Base-by-base conservation (phyloP, 805 yeast genomes). In the Schizosaccharomyces lindneri region DNA sequence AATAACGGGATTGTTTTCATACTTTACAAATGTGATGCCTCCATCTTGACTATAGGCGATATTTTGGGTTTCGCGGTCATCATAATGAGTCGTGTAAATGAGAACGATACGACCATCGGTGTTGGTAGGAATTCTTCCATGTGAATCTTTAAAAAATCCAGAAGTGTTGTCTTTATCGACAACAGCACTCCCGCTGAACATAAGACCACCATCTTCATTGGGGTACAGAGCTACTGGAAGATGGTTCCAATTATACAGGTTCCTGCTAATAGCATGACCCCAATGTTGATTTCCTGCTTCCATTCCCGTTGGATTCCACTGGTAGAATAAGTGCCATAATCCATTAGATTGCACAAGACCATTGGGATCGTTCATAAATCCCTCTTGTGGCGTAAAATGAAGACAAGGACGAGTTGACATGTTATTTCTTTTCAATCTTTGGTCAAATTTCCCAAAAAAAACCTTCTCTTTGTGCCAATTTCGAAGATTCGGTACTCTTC, bases 341-440 rank as follows among this genome's bases (percentile, higher is more conserved):
- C 68, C 66, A 7, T 67, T 64, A 64, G 72, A 73, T 63, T 68
- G 73, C 64, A 71, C 68, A 59, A 73, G 64, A 5, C 77, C 78
- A 63, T 74, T 74, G n/a, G 78, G 77, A 64, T 75, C 78, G 64
- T 74, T 74, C 74, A 74, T 71, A 72, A 75, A 74, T 5, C 73
- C 73, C 5, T 61, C 57, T 5, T 65, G 63, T 1, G 78, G 76
- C 2, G 76, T 66, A 55, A 67, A 69, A 63, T 74, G 77, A 43
- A 68, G 36, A 11, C 48, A 62, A 15, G 63, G 63, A 15, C 63
- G 48, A 17, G 21, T 15, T 24, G 55, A 21, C 31, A 46, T 46
- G 27, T 36, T 36, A n/a, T 9, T 36, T 36, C 41, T 36, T 36
- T 36, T 36, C 13, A 13, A 36, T 36, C 9, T 36, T 36, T 36